phyloP scores from a whole-genome alignment of 805 yeast species.

The Starmerella tilneyi region DNA sequence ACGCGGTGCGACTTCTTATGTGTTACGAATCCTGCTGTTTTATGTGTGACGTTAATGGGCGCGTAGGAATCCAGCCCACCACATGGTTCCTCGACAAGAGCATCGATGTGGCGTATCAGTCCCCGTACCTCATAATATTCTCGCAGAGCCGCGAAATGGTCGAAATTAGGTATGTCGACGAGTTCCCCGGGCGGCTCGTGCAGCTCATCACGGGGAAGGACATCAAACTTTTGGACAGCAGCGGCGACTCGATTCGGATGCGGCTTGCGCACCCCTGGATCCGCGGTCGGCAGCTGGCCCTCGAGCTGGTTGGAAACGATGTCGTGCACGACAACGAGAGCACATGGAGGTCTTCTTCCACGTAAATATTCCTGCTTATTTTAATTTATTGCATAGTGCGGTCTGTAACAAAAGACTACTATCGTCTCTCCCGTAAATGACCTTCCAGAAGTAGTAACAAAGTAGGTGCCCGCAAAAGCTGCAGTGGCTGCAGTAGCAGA shows the following conservation, averaged over 20 bases:
- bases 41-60: conserved; percentile 45
- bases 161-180: conserved; percentile 52
- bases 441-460: too few relatives aligned
- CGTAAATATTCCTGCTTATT: background rate
- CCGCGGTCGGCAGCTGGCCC: conserved; percentile 51
- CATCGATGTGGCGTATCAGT: conserved; percentile 30
- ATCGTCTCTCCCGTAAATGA: too few relatives aligned
- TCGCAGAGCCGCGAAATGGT: conserved; percentile 48
- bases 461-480: too few relatives aligned
- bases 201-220: conserved; percentile 69
- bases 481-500: too few relatives aligned
- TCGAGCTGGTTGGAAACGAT: conserved; percentile 30
- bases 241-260: conserved; percentile 34
- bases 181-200: conserved; percentile 29
- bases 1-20: conserved; percentile 43
- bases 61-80: conserved; percentile 33
- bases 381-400: background rate
- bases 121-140: conserved; percentile 42
- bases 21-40: conserved; percentile 65
- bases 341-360: conserved; percentile 19
- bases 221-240: conserved; percentile 38
- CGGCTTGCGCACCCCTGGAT: conserved; percentile 56
- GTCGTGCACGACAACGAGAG: conserved; percentile 11
- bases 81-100: conserved; percentile 35
- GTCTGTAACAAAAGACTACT: background rate